phyloP scores from a whole-genome alignment of 1,139 yeast genomes.

The Yamadazyma oceani region DNA sequence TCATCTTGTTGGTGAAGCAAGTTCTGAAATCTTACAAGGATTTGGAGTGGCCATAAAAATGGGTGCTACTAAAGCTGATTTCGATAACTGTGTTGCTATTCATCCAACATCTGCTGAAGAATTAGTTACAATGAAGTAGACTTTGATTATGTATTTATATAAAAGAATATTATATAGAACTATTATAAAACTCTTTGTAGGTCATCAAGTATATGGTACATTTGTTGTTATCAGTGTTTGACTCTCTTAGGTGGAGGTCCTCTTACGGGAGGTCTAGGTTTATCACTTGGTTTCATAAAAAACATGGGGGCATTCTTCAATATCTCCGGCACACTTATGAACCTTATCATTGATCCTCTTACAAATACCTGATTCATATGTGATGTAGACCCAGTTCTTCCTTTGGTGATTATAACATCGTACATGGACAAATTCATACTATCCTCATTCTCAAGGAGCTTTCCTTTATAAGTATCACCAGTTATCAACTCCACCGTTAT shows the following conservation, averaged over 20 bases:
- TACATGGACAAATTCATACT: conserved; percentile 89
- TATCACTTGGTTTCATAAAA: conserved; percentile 65
- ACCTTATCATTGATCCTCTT: conserved; percentile 87
- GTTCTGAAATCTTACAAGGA: conserved; percentile 94
- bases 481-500: conserved; percentile 81
- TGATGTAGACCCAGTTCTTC: conserved; percentile 64
- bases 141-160: not conserved
- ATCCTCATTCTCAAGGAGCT: conserved; percentile 80
- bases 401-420: conserved; percentile 78
- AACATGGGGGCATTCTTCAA: conserved; percentile 81
- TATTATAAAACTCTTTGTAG: too few relatives aligned
- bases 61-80: conserved; percentile 97
- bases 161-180: too few relatives aligned
- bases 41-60: conserved; percentile 96
- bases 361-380: conserved; percentile 86
- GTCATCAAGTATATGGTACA: too few relatives aligned
- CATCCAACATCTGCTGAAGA: conserved; percentile 99
- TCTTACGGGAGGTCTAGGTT: conserved; percentile 70
- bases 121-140: conserved; percentile 77
- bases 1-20: conserved; percentile 86
- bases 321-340: conserved; percentile 86
- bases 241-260: conserved; percentile 50
- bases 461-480: conserved; percentile 88
- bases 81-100: conserved; percentile 93
- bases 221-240: conserved; percentile 18